A percentile compares a stretch with the other conserved stretches of the same genome.
Conservation (phyloP, 441 rosid species). For the Gossypium lobatum region DNA sequence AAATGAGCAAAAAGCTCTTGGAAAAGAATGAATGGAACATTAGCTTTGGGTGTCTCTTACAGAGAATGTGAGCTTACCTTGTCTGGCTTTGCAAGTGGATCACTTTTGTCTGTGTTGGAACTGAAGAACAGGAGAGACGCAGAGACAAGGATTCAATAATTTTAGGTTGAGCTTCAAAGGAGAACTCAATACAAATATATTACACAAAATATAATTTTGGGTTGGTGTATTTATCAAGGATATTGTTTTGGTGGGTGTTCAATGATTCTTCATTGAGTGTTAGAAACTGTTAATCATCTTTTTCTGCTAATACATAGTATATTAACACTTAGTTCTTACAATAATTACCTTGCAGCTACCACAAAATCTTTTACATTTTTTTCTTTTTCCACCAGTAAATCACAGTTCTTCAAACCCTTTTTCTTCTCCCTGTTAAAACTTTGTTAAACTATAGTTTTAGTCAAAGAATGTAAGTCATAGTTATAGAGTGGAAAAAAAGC, state of each 20-base stretch:
- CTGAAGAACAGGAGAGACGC: not conserved
- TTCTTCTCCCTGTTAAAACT: too few relatives aligned
- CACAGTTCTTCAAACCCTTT: too few relatives aligned
- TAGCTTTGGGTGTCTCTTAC: not conserved
- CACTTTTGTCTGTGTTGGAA: constrained; percentile 29
- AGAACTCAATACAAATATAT: not conserved
- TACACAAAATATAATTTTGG: constrained; percentile 13
- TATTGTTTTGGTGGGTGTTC: constrained; percentile 29
- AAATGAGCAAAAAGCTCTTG: constrained; percentile 6
- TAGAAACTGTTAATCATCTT: not conserved
- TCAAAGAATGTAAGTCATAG: too few relatives aligned
- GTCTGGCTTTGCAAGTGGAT: constrained; percentile 29
- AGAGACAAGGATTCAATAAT: constrained; percentile 9
- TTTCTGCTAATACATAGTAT: not conserved
- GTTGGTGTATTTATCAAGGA: constrained; percentile 34
- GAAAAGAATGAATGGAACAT: not conserved
- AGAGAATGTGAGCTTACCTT: constrained; percentile 8
- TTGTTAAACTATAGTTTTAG: too few relatives aligned
- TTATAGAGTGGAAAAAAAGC: too few relatives aligned
- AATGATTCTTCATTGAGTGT: constrained; percentile 29
- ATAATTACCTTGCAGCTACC: not conserved
- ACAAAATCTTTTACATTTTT: too few relatives aligned
- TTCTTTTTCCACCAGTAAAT: too few relatives aligned
- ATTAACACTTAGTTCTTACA: not conserved
- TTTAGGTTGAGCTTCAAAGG: constrained; percentile 24